Percentiles rank a stretch among this genome's conserved stretches.
Conservation (phyloP, 176 grass and related monocot genomes). For the Avena atlantica region DNA sequence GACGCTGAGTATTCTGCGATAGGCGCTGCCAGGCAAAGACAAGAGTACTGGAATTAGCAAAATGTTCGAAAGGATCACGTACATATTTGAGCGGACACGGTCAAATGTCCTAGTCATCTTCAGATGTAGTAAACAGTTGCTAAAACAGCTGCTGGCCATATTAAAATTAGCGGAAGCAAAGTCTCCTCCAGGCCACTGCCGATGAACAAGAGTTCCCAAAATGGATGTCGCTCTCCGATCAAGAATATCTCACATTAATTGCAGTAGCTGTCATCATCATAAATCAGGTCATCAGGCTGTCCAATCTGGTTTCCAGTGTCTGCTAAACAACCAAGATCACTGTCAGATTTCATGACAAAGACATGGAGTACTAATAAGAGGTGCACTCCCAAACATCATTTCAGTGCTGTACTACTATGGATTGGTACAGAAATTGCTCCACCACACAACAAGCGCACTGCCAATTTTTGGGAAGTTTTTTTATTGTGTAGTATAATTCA, state of each 20-base stretch:
- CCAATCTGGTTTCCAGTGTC: not conserved
- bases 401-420: too few relatives aligned
- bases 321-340: too few relatives aligned
- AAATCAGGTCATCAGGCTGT: not conserved
- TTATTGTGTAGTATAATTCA: too few relatives aligned
- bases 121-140: not conserved
- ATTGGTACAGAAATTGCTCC: too few relatives aligned
- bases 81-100: not conserved
- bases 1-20: too few relatives aligned
- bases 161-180: not conserved
- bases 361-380: too few relatives aligned
- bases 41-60: too few relatives aligned
- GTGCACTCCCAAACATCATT: not conserved
- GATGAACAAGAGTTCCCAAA: not conserved
- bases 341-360: too few relatives aligned
- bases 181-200: not conserved
- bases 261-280: not conserved
- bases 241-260: not conserved
- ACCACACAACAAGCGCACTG: too few relatives aligned
- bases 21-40: too few relatives aligned
- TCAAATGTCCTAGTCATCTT: constrained; percentile 29
- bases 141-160: not conserved
- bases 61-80: too few relatives aligned
- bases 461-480: too few relatives aligned
- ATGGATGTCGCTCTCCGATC: not conserved